Conservation (phyloP, 768 basidiomycete genomes). For the Amanita pseudoporphyria region DNA sequence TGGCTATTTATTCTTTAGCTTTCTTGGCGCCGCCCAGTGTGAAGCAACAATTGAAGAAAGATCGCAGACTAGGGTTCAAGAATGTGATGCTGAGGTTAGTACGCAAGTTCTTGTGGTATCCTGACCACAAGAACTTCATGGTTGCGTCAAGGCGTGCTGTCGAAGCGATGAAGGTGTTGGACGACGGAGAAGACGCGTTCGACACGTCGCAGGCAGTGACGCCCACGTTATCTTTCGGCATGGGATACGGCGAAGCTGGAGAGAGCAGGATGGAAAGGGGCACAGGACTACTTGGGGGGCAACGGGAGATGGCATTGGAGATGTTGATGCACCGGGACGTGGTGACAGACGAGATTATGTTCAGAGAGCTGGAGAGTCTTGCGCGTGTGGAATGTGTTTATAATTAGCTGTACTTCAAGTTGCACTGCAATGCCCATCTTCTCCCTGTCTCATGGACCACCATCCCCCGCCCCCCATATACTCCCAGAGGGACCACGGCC, state of each 20-base stretch:
- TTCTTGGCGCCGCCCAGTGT: conserved; percentile 74
- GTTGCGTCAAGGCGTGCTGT: conserved; percentile 56
- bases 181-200: conserved; percentile 66
- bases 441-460: conserved; percentile 30
- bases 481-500: conserved; percentile 29
- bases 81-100: conserved; percentile 64
- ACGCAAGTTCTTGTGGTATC: conserved; percentile 47
- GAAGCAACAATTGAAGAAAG: conserved; percentile 59
- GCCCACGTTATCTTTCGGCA: conserved; percentile 70
- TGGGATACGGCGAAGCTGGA: conserved; percentile 72
- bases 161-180: conserved; percentile 71
- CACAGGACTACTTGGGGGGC: conserved; percentile 63
- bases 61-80: conserved; percentile 59
- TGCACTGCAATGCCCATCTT: conserved; percentile 14
- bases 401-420: conserved; percentile 13
- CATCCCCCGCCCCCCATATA: conserved; percentile 55
- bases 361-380: conserved; percentile 72
- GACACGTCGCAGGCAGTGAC: conserved; percentile 52
- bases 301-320: conserved; percentile 64
- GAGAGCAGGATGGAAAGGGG: conserved; percentile 61
- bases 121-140: conserved; percentile 43
- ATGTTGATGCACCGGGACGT: conserved; percentile 64
- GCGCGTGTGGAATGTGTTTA: conserved; percentile 54
- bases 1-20: conserved; percentile 80
- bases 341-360: conserved; percentile 52